These are phyloP conservation scores for Myriosclerotinia scirpicola DNA, from an alignment of 2,329 filamentous ascomycete genomes.

Conservation along the genomic window DNA sequence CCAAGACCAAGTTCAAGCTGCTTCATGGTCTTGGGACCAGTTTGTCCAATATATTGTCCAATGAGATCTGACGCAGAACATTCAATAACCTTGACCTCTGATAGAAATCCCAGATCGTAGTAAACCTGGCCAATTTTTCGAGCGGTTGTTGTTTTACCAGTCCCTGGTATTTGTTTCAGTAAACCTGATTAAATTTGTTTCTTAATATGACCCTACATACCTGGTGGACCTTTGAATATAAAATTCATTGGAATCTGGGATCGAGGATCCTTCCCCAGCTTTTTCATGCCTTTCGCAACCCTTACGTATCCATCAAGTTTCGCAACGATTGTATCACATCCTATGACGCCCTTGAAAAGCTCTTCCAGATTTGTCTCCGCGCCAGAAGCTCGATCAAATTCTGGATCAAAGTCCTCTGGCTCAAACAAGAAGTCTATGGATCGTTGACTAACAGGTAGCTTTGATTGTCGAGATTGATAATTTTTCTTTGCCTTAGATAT, in stretches of 20 bases:
- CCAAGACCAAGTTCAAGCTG: constrained; percentile 55
- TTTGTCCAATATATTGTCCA: constrained; percentile 68
- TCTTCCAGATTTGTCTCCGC: constrained; percentile 46
- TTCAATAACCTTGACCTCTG: constrained; percentile 59
- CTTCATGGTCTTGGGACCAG: constrained; percentile 63
- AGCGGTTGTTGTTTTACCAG: constrained; percentile 72
- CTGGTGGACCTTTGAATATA: constrained; percentile 56
- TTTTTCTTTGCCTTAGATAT: constrained; percentile 52
- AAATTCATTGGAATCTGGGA: constrained; percentile 57
- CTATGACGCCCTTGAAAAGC: constrained; percentile 53
- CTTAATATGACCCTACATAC: constrained; percentile 44
- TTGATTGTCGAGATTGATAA: constrained; percentile 34
- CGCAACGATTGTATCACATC: constrained; percentile 50
- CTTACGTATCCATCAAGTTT: constrained; percentile 51
- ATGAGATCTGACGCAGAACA: constrained; percentile 68
- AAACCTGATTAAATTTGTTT: too few species aligned
- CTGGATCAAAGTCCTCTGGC: constrained; percentile 52
- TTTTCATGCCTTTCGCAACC: constrained; percentile 48
- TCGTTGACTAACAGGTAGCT: constrained; percentile 24
- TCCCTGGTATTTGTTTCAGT: constrained; percentile 45
- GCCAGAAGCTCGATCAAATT: constrained; percentile 48
- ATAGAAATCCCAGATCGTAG: constrained; percentile 71
- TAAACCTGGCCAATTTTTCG: constrained; percentile 73
- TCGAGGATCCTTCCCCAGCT: constrained; percentile 49
- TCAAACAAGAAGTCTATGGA: constrained; percentile 35